Conservation (phyloP, 2,329 filamentous ascomycete species). For the Stachybotrys elegans region DNA sequence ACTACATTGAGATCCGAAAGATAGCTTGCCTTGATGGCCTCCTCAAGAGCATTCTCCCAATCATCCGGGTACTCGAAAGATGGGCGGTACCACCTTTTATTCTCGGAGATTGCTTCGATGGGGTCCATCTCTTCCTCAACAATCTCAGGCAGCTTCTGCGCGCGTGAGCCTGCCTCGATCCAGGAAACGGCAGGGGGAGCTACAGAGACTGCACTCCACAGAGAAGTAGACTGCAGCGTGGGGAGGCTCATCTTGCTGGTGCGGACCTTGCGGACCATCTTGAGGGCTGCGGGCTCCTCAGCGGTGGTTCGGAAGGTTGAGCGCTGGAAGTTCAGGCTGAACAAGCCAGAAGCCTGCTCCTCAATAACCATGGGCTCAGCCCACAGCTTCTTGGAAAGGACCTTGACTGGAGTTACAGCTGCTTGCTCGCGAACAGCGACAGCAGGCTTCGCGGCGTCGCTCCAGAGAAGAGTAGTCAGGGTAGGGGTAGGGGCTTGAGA, state of each 20-base stretch:
- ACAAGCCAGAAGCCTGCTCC: slow-evolving; percentile 13
- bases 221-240: slow-evolving; percentile 24
- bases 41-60: slow-evolving; percentile 11
- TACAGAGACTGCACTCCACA: slow-evolving; percentile 24
- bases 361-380: slow-evolving; percentile 2
- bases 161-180: slow-evolving; percentile 5
- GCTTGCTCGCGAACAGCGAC: too few relatives aligned
- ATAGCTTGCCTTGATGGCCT: slow-evolving; percentile 10
- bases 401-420: too few relatives aligned
- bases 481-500: too few relatives aligned
- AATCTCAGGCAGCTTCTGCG: neutral
- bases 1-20: neutral
- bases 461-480: too few relatives aligned
- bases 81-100: slow-evolving; percentile 6
- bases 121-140: neutral
- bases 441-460: too few relatives aligned
- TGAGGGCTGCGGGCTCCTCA: slow-evolving; percentile 26
- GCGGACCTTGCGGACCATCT: slow-evolving; percentile 28
- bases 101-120: neutral
- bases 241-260: slow-evolving; percentile 20
- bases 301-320: slow-evolving; percentile 25
- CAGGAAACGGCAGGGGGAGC: slow-evolving; percentile 13
- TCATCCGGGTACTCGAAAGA: slow-evolving; percentile 5
- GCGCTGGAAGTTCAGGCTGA: slow-evolving; percentile 12
- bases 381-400: too few relatives aligned